Evolutionary conservation across 176 grass and related monocot species (phyloP).

Genomic region (Leersia perrieri): DNA sequence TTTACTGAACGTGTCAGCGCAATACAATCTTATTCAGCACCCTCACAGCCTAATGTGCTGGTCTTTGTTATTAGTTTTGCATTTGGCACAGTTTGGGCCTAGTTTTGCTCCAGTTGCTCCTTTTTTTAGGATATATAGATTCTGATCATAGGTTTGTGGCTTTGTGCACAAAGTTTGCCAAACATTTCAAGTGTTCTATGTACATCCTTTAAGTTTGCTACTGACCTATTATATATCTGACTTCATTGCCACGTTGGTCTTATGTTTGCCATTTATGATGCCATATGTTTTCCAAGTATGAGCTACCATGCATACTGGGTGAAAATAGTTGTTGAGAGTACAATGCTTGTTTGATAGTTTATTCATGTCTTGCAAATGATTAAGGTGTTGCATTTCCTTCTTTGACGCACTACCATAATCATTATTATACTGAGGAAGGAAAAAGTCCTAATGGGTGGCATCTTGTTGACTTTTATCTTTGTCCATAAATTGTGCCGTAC

Average conservation of each 20-base stretch:
- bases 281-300: background rate
- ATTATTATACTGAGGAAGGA: background rate
- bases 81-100: background rate
- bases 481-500: background rate
- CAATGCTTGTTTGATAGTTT: background rate
- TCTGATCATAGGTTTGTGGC: background rate
- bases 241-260: background rate
- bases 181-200: background rate
- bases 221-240: background rate
- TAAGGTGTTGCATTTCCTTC: background rate
- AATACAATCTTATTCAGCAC: too few species aligned
- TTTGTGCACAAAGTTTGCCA: background rate
- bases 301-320: background rate
- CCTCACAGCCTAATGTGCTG: background rate
- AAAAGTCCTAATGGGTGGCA: too few species aligned
- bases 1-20: too few species aligned
- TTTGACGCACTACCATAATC: background rate
- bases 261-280: background rate
- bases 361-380: background rate
- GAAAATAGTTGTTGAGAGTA: background rate
- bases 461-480: background rate
- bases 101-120: background rate
- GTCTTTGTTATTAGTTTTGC: background rate
- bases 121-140: background rate
- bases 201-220: background rate